A percentile compares a stretch with the other conserved stretches of the same genome.
These are phyloP conservation scores for Yamadazyma nakazawae DNA, from an alignment of 805 yeast species.

Conservation along the genomic window DNA sequence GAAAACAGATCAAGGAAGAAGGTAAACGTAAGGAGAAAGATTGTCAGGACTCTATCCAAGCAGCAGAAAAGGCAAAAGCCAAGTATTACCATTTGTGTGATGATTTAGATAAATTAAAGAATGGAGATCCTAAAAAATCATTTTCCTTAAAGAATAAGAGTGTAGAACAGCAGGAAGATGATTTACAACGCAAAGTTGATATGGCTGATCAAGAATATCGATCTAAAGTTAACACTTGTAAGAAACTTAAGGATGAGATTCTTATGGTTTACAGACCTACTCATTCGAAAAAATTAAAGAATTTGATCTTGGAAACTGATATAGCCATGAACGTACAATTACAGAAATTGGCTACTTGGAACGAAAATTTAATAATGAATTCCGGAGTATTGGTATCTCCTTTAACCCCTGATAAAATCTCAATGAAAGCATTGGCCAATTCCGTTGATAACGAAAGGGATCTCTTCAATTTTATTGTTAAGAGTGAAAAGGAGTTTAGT, in stretches of 20 bases:
- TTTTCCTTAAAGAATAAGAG: conserved; percentile 77
- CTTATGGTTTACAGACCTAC: conserved; percentile 74
- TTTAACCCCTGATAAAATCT: conserved; percentile 49
- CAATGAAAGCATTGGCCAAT: conserved; percentile 75
- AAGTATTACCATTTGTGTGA: conserved; percentile 74
- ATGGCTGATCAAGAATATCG: conserved; percentile 84
- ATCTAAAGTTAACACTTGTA: conserved; percentile 68
- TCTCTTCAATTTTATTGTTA: conserved; percentile 64
- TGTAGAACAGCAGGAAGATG: conserved; percentile 88
- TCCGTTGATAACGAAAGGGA: conserved; percentile 82
- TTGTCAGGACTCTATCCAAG: conserved; percentile 72
- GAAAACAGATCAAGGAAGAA: conserved; percentile 80
- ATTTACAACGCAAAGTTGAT: conserved; percentile 73
- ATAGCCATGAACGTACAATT: conserved; percentile 85
- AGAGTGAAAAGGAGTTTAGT: conserved; percentile 34
- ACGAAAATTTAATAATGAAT: conserved; percentile 79
- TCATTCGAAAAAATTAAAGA: conserved; percentile 65
- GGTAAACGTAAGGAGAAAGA: conserved; percentile 80
- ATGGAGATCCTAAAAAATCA: conserved; percentile 82
- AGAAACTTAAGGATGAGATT: conserved; percentile 70
- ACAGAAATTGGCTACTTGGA: conserved; percentile 83
- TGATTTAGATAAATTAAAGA: conserved; percentile 78
- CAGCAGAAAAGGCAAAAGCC: conserved; percentile 84
- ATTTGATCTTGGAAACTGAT: conserved; percentile 81
- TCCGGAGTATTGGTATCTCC: conserved; percentile 84